These are phyloP conservation scores for Botrytis galanthina DNA, from an alignment of 2,329 filamentous ascomycete genomes.

Conservation along the genomic window DNA sequence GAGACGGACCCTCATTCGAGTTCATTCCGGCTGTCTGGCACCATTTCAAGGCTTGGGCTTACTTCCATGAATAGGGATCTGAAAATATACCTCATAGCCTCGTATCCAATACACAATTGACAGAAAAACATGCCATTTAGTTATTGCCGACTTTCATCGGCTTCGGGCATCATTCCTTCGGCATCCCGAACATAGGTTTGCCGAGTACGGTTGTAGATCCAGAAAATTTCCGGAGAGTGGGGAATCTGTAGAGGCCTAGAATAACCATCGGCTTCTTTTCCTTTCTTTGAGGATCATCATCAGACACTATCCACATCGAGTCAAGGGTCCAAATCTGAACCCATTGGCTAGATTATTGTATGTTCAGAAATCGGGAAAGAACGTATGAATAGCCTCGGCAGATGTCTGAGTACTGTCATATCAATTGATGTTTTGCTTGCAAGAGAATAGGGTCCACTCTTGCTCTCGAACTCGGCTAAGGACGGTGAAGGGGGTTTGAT, in stretches of 20 bases:
- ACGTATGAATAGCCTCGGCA: not conserved
- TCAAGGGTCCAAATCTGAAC: not conserved
- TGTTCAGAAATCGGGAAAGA: not conserved
- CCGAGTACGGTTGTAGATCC: not conserved
- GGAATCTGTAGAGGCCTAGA: not conserved
- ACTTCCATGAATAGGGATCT: not conserved
- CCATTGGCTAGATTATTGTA: slow-evolving; percentile 2
- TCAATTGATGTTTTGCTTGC: not conserved
- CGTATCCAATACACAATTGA: slow-evolving; percentile 1
- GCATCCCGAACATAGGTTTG: slow-evolving; percentile 12
- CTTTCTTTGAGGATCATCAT: not conserved
- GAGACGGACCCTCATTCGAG: slow-evolving; percentile 4
- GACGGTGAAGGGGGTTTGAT: slow-evolving; percentile 15
- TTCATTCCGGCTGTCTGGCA: slow-evolving; percentile 7
- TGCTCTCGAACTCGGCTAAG: slow-evolving; percentile 1
- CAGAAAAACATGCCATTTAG: slow-evolving; percentile 4
- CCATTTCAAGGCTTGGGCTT: not conserved
- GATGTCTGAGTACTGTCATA: not conserved
- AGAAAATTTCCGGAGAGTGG: slow-evolving; percentile 2
- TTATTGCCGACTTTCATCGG: slow-evolving; percentile 1
- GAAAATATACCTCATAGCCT: not conserved
- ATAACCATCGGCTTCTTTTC: not conserved
- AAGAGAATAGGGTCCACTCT: not conserved
- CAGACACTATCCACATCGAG: slow-evolving; percentile 6
- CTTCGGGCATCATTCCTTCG: slow-evolving; percentile 10